phyloP scores from a whole-genome alignment of 1,284 basidiomycete genomes.

The Cryptococcus floricola region DNA sequence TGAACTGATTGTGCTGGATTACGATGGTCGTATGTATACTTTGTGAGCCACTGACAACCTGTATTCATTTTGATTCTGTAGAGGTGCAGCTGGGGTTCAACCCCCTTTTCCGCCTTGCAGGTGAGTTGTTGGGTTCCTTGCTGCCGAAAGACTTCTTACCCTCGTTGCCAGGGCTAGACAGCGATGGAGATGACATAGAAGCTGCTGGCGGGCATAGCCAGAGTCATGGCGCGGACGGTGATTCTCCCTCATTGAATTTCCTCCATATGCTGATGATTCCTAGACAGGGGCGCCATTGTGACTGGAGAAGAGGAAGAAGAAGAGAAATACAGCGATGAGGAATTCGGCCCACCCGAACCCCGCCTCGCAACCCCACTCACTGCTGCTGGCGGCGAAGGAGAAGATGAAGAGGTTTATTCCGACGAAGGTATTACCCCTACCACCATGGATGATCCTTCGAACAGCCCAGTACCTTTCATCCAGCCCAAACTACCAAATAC shows the following conservation, averaged over 20 bases:
- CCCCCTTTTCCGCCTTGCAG: slow-evolving; percentile 24
- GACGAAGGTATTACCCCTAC: too few relatives aligned
- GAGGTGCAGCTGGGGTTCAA: slow-evolving; percentile 25
- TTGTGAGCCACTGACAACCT: background rate
- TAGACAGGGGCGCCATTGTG: background rate
- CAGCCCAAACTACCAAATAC: too few relatives aligned
- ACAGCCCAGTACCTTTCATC: too few relatives aligned
- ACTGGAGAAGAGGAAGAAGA: background rate
- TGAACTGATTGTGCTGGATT: background rate
- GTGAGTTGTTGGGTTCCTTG: background rate
- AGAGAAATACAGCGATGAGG: too few relatives aligned
- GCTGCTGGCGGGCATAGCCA: too few relatives aligned
- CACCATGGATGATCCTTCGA: too few relatives aligned
- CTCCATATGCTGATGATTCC: background rate
- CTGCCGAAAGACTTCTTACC: background rate
- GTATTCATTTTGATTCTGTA: background rate
- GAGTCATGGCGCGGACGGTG: too few relatives aligned
- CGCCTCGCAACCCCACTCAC: too few relatives aligned
- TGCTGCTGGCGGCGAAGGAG: too few relatives aligned
- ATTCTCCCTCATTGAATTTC: too few relatives aligned
- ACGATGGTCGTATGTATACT: background rate
- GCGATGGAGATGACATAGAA: background rate
- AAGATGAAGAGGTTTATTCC: too few relatives aligned
- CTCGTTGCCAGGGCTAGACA: background rate
- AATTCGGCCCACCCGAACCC: too few relatives aligned